phyloP scores from a whole-genome alignment of 2,329 filamentous ascomycete genomes.

The Cladophialophora bantiana region DNA sequence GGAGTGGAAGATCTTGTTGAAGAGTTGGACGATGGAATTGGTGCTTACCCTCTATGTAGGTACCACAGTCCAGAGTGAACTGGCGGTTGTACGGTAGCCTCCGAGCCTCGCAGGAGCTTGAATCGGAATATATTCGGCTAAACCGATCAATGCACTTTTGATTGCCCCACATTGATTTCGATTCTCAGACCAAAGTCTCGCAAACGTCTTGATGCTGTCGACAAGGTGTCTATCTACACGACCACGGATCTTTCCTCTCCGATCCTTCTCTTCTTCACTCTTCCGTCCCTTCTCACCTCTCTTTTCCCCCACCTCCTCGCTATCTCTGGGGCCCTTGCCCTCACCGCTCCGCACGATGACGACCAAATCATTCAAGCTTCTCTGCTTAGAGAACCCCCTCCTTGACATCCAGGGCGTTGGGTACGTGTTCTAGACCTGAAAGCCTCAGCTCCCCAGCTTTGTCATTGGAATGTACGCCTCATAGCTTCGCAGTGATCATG shows the following conservation, averaged over 20 bases:
- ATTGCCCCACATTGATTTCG: slow-evolving; percentile 9
- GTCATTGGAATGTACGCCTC: slow-evolving; percentile 4
- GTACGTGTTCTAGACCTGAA: slow-evolving; percentile 50
- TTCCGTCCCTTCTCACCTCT: background rate
- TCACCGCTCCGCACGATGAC: slow-evolving; percentile 63
- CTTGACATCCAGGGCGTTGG: slow-evolving; percentile 90
- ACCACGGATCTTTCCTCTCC: background rate
- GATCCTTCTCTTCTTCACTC: background rate
- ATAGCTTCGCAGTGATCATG: slow-evolving; percentile 70
- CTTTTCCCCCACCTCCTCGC: background rate
- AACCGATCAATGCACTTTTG: slow-evolving; percentile 5
- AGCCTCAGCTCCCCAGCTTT: slow-evolving; percentile 9
- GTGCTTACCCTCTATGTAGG: background rate
- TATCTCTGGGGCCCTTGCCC: slow-evolving; percentile 1
- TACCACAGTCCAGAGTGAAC: background rate
- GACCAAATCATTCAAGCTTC: slow-evolving; percentile 80
- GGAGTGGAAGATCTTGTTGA: background rate
- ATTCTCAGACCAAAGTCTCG: background rate
- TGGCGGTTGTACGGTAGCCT: too few species aligned
- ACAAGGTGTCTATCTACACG: background rate
- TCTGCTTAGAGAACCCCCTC: slow-evolving; percentile 96
- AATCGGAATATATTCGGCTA: slow-evolving; percentile 15
- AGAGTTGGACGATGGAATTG: background rate
- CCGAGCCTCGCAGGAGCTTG: background rate
- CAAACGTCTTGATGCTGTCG: slow-evolving; percentile 7